Evolutionary conservation across 2,329 filamentous ascomycete genomes (phyloP).

Genomic region (Diplodia mutila): DNA sequence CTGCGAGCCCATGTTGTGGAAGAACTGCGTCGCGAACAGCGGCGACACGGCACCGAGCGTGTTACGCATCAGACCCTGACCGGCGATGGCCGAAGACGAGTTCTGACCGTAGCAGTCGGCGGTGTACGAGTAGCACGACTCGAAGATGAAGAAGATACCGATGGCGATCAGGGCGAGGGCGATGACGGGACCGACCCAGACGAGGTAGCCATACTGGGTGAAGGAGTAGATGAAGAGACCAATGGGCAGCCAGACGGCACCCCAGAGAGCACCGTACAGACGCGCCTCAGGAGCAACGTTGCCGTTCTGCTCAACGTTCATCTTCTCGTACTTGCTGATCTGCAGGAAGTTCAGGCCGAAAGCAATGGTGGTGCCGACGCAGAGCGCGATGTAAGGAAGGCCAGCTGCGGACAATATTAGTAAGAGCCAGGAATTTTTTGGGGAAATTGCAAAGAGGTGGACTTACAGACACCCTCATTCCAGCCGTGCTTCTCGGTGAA

Average conservation of each 20-base stretch:
- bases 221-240: constrained; percentile 60
- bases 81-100: constrained; percentile 50
- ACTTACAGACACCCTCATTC: constrained; percentile 50
- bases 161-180: constrained; percentile 56
- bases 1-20: constrained; percentile 58
- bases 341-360: constrained; percentile 56
- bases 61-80: constrained; percentile 58
- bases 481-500: constrained; percentile 58
- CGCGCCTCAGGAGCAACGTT: constrained; percentile 51
- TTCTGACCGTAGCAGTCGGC: constrained; percentile 58
- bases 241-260: constrained; percentile 52
- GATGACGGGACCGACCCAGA: constrained; percentile 56
- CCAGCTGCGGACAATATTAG: constrained; percentile 36
- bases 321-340: constrained; percentile 54
- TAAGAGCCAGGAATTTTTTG: constrained; percentile 6
- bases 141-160: constrained; percentile 58
- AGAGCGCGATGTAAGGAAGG: constrained; percentile 57
- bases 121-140: constrained; percentile 54
- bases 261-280: constrained; percentile 55
- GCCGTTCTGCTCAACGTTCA: constrained; percentile 42
- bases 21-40: constrained; percentile 57
- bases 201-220: constrained; percentile 55
- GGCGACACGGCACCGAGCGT: constrained; percentile 58
- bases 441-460: neutral
- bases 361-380: constrained; percentile 53